Evolutionary conservation across 768 basidiomycete species (phyloP).

Genomic region (Sarcodon aspratus): DNA sequence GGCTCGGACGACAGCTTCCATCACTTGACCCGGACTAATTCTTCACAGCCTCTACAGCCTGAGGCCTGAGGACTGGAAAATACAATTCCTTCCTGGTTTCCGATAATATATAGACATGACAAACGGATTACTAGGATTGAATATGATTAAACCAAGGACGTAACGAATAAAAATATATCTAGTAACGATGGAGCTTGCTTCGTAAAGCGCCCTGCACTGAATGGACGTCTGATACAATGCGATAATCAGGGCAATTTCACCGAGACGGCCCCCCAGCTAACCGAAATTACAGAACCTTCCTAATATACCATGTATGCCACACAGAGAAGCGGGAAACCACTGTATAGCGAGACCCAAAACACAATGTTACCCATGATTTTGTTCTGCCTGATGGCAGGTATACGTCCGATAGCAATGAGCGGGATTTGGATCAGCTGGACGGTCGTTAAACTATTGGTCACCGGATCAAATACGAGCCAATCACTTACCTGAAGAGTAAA

Average conservation of each 20-base stretch:
- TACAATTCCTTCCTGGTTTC: background rate
- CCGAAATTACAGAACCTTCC: conserved; percentile 13
- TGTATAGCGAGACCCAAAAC: conserved; percentile 90
- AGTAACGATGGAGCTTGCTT: background rate
- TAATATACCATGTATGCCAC: conserved; percentile 59
- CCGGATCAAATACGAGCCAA: background rate
- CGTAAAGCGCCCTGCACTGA: background rate
- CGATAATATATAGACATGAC: background rate
- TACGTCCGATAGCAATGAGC: conserved; percentile 70
- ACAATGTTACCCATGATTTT: conserved; percentile 74
- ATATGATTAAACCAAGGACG: background rate
- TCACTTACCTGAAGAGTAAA: conserved; percentile 57
- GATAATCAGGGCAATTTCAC: background rate
- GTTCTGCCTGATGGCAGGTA: conserved; percentile 71
- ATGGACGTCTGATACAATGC: background rate
- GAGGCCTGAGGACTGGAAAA: background rate
- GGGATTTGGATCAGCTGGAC: conserved; percentile 81
- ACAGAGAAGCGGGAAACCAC: conserved; percentile 88
- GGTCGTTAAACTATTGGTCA: background rate
- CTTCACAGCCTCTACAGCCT: background rate
- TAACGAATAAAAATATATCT: background rate
- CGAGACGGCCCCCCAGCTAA: conserved; percentile 5
- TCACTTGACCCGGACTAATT: too few species aligned
- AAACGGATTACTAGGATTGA: background rate
- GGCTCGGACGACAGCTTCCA: too few species aligned